Evolutionary conservation across 768 basidiomycete species (phyloP), one percentile per base, ranked within the genome.

Genomic region (Tricholoma saponaceum): DNA sequence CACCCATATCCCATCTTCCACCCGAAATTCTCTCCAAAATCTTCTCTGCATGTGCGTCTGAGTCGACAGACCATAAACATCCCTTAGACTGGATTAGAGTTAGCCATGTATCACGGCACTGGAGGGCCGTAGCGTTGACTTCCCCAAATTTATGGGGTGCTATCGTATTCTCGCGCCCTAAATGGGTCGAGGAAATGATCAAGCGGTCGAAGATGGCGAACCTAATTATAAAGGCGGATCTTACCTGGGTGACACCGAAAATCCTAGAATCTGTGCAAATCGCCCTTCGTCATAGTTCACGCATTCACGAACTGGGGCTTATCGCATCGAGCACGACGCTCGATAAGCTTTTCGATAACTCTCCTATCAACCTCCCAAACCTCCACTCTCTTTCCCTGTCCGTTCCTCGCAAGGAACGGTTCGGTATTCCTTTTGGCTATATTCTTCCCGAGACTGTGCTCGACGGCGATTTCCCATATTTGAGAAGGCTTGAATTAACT

Each of bases 121-220:
- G 79, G 78, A 75, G 80, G 23, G 59, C 71, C 0, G 72, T 80
- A 4, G 77, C 79, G 5, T 57, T 81, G 13, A 69, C 62, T 46
- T 74, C 70, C 54, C 72, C 79, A 1, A 62, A 54, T 12, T 69
- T 82, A 37, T 83, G 81, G 79, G 70, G 71, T 16, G 64, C 63
- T 46, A 66, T 73, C 22, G 62, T 71, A 2, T 73, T 77, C 37
- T 62, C 60, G 9, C 69, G 67, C 23, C 69, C 67, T 8, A 61
- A 58, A 28, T 77, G 75, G 74, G 72, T 71, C 16, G 68, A 73
- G 54, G 77, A 76, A 61, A 75, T 81, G 70, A 58, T 82, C 23
- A 65, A 62, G 33, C 71, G 80, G 20, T 82, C 81, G 3, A 80
- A 78, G 61, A 72, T 66, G 65, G 72, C 72, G 14, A 68, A 72